These are phyloP conservation scores for Margaritispora aquatica DNA, from an alignment of 495 filamentous ascomycete species.

Conservation along the genomic window DNA sequence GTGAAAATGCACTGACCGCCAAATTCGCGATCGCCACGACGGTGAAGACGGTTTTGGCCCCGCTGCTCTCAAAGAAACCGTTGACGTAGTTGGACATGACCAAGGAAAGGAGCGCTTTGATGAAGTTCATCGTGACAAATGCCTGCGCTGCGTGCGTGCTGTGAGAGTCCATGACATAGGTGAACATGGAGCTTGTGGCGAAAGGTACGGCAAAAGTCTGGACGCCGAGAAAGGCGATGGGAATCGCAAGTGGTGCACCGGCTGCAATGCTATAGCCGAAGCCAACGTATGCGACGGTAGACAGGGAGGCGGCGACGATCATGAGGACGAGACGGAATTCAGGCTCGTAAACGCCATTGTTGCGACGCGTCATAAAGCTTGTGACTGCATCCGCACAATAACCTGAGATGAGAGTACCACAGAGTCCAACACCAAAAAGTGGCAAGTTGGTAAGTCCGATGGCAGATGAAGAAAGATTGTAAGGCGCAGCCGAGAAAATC, in stretches of 20 bases:
- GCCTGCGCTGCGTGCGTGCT: slow-evolving; percentile 32
- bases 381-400: slow-evolving; percentile 41
- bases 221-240: slow-evolving; percentile 45
- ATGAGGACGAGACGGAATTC: slow-evolving; percentile 48
- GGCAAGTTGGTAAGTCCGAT: slow-evolving; percentile 42
- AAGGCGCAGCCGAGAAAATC: slow-evolving; percentile 43
- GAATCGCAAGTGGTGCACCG: slow-evolving; percentile 43
- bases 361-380: slow-evolving; percentile 38
- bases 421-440: slow-evolving; percentile 40
- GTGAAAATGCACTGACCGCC: slow-evolving; percentile 36
- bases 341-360: slow-evolving; percentile 46
- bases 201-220: slow-evolving; percentile 47
- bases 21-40: slow-evolving; percentile 38
- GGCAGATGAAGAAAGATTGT: slow-evolving; percentile 43
- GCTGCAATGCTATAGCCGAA: slow-evolving; percentile 23
- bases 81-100: slow-evolving; percentile 47
- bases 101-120: slow-evolving; percentile 42
- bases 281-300: slow-evolving; percentile 39
- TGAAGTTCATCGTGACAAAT: slow-evolving; percentile 48
- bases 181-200: slow-evolving; percentile 43
- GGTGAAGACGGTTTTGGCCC: slow-evolving; percentile 39
- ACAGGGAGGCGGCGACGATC: slow-evolving; percentile 35
- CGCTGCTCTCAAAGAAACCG: slow-evolving; percentile 38
- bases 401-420: slow-evolving; percentile 41
- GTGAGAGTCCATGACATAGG: slow-evolving; percentile 48